Percentiles rank a stretch among this genome's conserved stretches.
These are phyloP conservation scores for Rhododendron griersonianum DNA, from an alignment of 148 eudicot genomes.

Conservation along the genomic window DNA sequence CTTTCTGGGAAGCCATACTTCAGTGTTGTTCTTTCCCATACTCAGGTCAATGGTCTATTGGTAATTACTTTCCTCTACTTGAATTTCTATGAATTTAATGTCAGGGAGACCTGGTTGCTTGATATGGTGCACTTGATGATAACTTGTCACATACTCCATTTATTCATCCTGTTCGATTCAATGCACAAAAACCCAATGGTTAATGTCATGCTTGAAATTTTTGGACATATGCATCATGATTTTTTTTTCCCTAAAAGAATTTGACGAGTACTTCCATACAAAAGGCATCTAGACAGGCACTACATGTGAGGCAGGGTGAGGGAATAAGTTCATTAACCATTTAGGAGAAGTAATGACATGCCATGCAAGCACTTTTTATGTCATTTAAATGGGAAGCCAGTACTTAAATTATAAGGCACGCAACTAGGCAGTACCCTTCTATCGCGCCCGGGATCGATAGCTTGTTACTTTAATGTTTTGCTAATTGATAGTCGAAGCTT, in stretches of 20 bases:
- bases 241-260: not conserved
- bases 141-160: not conserved
- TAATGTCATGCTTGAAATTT: not conserved
- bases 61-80: constrained; percentile 1
- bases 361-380: not conserved
- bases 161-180: not conserved
- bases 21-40: not conserved
- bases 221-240: not conserved
- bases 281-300: not conserved
- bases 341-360: not conserved
- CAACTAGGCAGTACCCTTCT: not conserved
- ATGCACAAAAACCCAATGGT: not conserved
- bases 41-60: not conserved
- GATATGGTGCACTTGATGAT: not conserved
- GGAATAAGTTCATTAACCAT: not conserved
- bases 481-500: not conserved
- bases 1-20: constrained; percentile 17
- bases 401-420: not conserved
- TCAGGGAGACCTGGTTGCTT: not conserved
- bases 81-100: not conserved
- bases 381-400: not conserved
- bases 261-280: not conserved
- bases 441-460: not conserved
- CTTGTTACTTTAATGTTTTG: not conserved
- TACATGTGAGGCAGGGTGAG: not conserved